Base-by-base conservation (phyloP, 495 filamentous ascomycete species). In the Tetracladium setigerum region DNA sequence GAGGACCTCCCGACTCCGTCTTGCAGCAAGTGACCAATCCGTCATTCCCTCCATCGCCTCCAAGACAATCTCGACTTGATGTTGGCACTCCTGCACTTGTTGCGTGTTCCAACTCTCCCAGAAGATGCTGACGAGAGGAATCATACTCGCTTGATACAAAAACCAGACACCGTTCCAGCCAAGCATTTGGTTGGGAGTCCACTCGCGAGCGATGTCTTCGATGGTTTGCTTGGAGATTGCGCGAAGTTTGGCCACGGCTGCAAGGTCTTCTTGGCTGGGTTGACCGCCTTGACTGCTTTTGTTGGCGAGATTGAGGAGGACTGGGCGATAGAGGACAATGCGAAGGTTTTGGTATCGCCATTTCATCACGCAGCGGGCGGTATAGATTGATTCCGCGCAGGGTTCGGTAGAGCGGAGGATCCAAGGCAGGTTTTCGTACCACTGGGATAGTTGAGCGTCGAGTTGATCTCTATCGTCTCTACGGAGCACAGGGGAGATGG, bases 101-200 rank as follows among this genome's bases (percentile, higher is more conserved):
- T 42, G 65, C 62, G 17, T 41, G 68, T 74, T 63, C 62, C 78
- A 62, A 70, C 78, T 65, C 63, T 78, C 60, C 69, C 82, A 79
- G 55, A 84, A 83, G 12, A 90, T 71, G 12, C 72, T 79, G 7
- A 91, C 71, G 2, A 91, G 72, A 0, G 86, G 86, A 16, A 91
- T 81, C 77, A 88, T 81, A 37, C 77, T 76, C 0, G 84, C 82
- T 62, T 91, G 86, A 69, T 86, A 89, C 37, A 85, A 71, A 61
- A 87, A 82, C 86, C 86, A 91, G 17, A 87, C 82, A 4, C 81
- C 85, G 63, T 86, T 86, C 86, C 86, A 89, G 5, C 84, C 84
- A 14, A 75, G 78, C 65, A 89, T 82, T 59, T 87, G 81, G 63
- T 87, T 86, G 22, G 77, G 74, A 32, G 73, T 74, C 63, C 82